Base-by-base conservation (phyloP, 176 grass and related monocot species). In the Cenchrus americanus region DNA sequence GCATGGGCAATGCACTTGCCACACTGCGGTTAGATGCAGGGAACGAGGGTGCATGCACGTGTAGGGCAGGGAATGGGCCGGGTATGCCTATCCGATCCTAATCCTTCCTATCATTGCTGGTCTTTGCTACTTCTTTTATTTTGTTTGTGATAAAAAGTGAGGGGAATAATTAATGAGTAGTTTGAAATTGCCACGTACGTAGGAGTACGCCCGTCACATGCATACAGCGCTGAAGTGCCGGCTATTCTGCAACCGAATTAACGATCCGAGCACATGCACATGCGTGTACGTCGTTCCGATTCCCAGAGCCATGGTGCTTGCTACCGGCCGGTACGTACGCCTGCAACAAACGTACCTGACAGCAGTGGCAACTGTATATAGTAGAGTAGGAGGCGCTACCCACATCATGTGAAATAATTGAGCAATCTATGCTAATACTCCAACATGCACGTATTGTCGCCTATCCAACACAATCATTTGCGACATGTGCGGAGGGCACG, bases 341-440 rank as follows among this genome's bases (percentile, higher is more conserved):
- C 40, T 32, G 15, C 68, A 80, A 17, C 47, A 24, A 73, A 72
- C 34, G 34, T 37, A 44, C 61, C 86, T 88, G 81, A 73, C 34
- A 68, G 23, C 41, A 50, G 57, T 52, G 69, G 30, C 14, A 63
- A n/a, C 18, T 30, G 27, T 30, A 30, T 30, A 30, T n/a, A n/a
- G n/a, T n/a, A n/a, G n/a, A n/a, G 27, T 30, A 30, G 27, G 27
- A 30, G 27, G 27, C 27, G 27, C 27, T 30, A 30, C 27, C 27
- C 27, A 30, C 27, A 19, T 2, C 76, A 89, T 80, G 87, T 89
- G 87, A 85, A 89, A 89, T 85, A 76, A 84, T 75, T 15, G 62
- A 75, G 30, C 81, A 41, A 78, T 52, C 8, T 14, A 52, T 54
- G 72, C 50, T 13, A 74, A 42, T 62, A 17, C 24, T 14, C 44